A percentile compares a stretch with the other conserved stretches of the same genome.
Evolutionary conservation across 2,329 filamentous ascomycete species (phyloP).

Genomic region (Pseudogymnoascus sp.): DNA sequence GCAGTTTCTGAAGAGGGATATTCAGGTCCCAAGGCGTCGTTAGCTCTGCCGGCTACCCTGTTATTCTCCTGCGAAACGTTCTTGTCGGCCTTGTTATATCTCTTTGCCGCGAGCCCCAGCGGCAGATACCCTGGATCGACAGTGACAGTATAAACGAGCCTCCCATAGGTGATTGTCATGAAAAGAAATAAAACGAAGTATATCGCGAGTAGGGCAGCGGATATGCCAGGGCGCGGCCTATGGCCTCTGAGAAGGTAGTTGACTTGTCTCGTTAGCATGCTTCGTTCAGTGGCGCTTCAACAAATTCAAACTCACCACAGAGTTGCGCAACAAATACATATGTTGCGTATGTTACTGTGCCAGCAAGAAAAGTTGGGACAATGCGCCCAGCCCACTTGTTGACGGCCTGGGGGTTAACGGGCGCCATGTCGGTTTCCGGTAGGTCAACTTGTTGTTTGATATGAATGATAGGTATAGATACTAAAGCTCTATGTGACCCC

Average conservation of each 20-base stretch:
- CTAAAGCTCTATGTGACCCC: conserved; percentile 2
- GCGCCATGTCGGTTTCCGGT: background rate
- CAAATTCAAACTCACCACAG: conserved; percentile 49
- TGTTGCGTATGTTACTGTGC: conserved; percentile 60
- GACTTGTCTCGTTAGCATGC: conserved; percentile 42
- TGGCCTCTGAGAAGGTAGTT: conserved; percentile 59
- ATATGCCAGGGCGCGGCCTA: conserved; percentile 42
- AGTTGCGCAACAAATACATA: conserved; percentile 64
- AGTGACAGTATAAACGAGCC: conserved; percentile 62
- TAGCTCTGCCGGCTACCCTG: conserved; percentile 14
- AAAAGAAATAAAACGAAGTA: conserved; percentile 67
- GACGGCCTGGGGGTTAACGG: conserved; percentile 8
- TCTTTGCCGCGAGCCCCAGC: conserved; percentile 40
- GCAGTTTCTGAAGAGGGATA: conserved; percentile 21
- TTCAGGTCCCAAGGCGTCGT: background rate
- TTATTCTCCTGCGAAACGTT: conserved; percentile 22
- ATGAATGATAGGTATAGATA: conserved; percentile 7
- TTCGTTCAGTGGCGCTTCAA: background rate
- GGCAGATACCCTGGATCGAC: conserved; percentile 69
- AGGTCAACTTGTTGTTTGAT: background rate
- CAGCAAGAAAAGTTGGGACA: conserved; percentile 64
- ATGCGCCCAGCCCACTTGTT: conserved; percentile 34
- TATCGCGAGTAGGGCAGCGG: conserved; percentile 62
- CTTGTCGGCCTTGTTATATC: conserved; percentile 23
- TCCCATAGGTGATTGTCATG: conserved; percentile 61